Percentiles rank a stretch among this genome's conserved stretches.
Evolutionary conservation across 1,139 yeast genomes (phyloP).

Genomic region (Scheffersomyces quercinus): DNA sequence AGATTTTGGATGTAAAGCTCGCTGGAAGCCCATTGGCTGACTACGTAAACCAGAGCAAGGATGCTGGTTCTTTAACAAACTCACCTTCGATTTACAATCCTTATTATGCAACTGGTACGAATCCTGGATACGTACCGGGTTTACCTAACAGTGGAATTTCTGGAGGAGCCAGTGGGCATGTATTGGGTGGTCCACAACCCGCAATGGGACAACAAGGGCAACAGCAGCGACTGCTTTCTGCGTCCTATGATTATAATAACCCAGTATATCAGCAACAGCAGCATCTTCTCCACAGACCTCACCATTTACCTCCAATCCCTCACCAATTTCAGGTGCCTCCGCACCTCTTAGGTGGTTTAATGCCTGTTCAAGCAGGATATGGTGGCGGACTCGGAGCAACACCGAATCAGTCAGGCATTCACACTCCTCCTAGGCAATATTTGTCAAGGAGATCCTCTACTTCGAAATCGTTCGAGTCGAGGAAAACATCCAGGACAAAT

Average conservation of each 20-base stretch:
- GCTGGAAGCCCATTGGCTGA: slow-evolving; percentile 1
- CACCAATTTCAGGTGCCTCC: not conserved
- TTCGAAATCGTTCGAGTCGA: slow-evolving; percentile 10
- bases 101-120: no score
- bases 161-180: no score
- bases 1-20: slow-evolving; percentile 19
- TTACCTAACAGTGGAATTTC: no score
- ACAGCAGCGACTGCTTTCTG: not conserved
- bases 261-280: slow-evolving; percentile 1
- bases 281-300: not conserved
- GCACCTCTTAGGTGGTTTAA: not conserved
- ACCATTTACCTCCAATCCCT: slow-evolving; percentile 1
- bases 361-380: no score
- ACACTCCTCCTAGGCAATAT: slow-evolving; percentile 1
- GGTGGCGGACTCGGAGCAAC: not conserved
- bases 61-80: no score
- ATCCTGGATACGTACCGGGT: no score
- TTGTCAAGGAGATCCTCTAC: slow-evolving; percentile 10
- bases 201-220: no score
- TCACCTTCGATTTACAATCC: no score
- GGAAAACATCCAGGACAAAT: slow-evolving; percentile 12
- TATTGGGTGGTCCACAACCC: no score
- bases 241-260: not conserved
- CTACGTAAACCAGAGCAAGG: not conserved
- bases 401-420: not conserved